Evolutionary conservation across 163 green algal species (phyloP).

Genomic region (Chloromonas sp.): DNA sequence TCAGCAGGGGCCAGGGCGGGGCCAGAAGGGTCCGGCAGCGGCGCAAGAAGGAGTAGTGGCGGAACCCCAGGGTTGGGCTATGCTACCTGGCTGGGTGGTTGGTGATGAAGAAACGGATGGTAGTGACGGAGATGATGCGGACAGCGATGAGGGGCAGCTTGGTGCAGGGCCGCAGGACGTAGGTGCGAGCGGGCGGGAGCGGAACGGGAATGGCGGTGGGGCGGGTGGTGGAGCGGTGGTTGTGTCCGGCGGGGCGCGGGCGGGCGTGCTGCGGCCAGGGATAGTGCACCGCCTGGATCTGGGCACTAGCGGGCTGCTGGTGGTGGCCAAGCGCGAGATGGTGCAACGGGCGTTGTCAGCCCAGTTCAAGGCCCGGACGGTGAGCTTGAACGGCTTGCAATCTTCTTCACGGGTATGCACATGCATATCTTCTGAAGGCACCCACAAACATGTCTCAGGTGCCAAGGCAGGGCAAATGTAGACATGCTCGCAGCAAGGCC

Average conservation of each 20-base stretch:
- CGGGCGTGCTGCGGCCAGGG: constrained; percentile 68
- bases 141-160: neutral
- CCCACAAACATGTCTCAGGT: too few species aligned
- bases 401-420: too few species aligned
- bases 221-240: neutral
- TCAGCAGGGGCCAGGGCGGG: neutral
- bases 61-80: too few species aligned
- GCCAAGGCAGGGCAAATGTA: too few species aligned
- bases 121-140: neutral
- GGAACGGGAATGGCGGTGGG: too few species aligned
- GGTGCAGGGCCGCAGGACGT: neutral
- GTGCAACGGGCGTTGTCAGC: constrained; percentile 42
- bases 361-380: constrained; percentile 68
- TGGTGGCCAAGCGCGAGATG: constrained; percentile 82
- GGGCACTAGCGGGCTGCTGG: constrained; percentile 89
- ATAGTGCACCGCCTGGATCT: constrained; percentile 97
- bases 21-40: neutral
- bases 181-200: too few species aligned
- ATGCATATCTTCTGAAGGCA: too few species aligned
- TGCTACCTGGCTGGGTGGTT: too few species aligned
- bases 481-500: too few species aligned
- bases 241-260: neutral
- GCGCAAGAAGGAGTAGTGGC: neutral
- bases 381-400: neutral
- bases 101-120: too few species aligned